Conservation (phyloP, 768 basidiomycete genomes). For the Boletus reticulatus region DNA sequence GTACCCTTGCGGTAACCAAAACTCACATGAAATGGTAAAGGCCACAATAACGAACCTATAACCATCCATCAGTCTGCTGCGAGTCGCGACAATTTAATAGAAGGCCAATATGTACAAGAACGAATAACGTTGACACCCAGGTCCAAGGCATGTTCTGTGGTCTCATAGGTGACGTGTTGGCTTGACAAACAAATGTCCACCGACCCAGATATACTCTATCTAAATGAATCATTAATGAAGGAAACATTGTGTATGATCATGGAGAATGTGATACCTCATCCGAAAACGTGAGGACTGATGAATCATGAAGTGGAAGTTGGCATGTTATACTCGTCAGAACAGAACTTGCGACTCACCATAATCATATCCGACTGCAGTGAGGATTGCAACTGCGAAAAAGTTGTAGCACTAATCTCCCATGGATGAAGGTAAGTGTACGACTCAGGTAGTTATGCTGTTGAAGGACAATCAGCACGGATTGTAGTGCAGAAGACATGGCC, state of each 20-base stretch:
- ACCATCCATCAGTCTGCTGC: neutral
- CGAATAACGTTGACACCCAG: constrained; percentile 5
- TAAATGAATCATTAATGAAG: neutral
- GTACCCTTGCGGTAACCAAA: neutral
- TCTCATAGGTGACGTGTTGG: neutral
- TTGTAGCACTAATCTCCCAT: neutral
- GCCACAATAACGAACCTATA: constrained; percentile 10
- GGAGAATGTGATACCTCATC: constrained; percentile 4
- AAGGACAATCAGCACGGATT: too few species aligned
- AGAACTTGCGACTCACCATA: neutral
- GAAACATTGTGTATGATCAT: neutral
- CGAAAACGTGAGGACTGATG: constrained; percentile 7
- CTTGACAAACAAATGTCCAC: neutral
- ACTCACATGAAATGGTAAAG: constrained; percentile 1
- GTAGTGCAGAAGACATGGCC: too few species aligned
- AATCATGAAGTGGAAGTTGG: neutral
- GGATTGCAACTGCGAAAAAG: neutral
- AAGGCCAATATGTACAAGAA: neutral
- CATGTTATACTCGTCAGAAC: neutral
- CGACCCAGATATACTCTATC: constrained; percentile 15
- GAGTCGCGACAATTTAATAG: neutral
- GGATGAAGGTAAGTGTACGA: neutral
- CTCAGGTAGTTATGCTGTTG: too few species aligned
- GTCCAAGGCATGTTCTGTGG: constrained; percentile 8
- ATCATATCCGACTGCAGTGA: constrained; percentile 8